Evolutionary conservation across 2,329 filamentous ascomycete species (phyloP).

Genomic region (Graphiopsis chlorocephala): DNA sequence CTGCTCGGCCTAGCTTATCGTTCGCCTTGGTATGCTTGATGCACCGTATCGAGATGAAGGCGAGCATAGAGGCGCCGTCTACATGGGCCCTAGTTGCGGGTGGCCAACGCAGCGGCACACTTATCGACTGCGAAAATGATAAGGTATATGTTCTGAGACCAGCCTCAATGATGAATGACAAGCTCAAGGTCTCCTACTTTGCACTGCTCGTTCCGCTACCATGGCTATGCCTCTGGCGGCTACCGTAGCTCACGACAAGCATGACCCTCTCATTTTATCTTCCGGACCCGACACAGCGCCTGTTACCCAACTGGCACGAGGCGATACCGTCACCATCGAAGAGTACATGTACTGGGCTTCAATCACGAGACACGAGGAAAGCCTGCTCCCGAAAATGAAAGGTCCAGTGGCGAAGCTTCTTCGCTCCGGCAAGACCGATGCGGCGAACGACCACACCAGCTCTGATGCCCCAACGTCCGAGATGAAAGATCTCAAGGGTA

Average conservation of each 20-base stretch:
- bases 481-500: background rate
- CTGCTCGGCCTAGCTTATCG: background rate
- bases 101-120: background rate
- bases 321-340: background rate
- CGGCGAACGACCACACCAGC: background rate
- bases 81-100: background rate
- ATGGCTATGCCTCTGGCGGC: background rate
- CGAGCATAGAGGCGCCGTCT: background rate
- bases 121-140: background rate
- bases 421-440: background rate
- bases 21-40: background rate
- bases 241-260: background rate
- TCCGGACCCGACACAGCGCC: background rate
- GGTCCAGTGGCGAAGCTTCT: background rate
- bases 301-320: no score
- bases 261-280: background rate
- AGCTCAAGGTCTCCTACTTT: no score
- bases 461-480: background rate
- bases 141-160: background rate
- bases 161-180: background rate
- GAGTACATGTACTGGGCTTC: slow-evolving; percentile 1
- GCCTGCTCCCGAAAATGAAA: background rate
- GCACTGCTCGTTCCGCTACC: background rate
- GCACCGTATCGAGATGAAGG: background rate
- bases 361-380: background rate